Conservation (phyloP, 2,329 filamentous ascomycete species). For the Hypoxylon sp. region DNA sequence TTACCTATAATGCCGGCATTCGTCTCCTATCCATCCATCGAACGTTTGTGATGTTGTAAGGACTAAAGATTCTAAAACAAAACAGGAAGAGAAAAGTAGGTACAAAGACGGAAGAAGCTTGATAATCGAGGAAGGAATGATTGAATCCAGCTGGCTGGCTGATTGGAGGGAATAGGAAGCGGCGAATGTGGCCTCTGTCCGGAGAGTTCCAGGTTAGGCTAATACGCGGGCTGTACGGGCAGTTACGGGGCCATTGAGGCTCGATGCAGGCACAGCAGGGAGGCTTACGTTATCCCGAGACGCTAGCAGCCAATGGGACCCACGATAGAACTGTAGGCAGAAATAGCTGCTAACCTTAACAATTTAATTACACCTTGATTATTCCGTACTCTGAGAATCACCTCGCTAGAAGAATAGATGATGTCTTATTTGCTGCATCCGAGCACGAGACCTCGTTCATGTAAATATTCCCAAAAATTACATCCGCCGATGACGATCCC, state of each 20-base stretch:
- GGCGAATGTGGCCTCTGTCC: constrained; percentile 41
- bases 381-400: too few species aligned
- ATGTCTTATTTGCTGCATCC: constrained; percentile 14
- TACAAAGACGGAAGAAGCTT: constrained; percentile 9
- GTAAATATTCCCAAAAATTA: constrained; percentile 1
- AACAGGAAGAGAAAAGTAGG: neutral
- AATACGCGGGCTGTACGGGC: too few species aligned
- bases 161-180: constrained; percentile 21
- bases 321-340: constrained; percentile 15
- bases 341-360: constrained; percentile 20
- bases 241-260: constrained; percentile 19
- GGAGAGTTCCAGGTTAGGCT: constrained; percentile 21
- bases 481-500: neutral
- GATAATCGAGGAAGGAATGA: constrained; percentile 8
- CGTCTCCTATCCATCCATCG: constrained; percentile 21
- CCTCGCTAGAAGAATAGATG: constrained; percentile 27
- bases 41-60: too few species aligned
- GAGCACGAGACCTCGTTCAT: constrained; percentile 19
- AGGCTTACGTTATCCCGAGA: constrained; percentile 25
- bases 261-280: constrained; percentile 19
- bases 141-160: constrained; percentile 18
- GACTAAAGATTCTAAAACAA: neutral
- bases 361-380: constrained; percentile 17
- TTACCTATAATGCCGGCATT: constrained; percentile 25
- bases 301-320: neutral